Percentiles rank a stretch among this genome's conserved stretches.
phyloP scores from a whole-genome alignment of 1,139 yeast species.

The Meyerozyma carpophila region DNA sequence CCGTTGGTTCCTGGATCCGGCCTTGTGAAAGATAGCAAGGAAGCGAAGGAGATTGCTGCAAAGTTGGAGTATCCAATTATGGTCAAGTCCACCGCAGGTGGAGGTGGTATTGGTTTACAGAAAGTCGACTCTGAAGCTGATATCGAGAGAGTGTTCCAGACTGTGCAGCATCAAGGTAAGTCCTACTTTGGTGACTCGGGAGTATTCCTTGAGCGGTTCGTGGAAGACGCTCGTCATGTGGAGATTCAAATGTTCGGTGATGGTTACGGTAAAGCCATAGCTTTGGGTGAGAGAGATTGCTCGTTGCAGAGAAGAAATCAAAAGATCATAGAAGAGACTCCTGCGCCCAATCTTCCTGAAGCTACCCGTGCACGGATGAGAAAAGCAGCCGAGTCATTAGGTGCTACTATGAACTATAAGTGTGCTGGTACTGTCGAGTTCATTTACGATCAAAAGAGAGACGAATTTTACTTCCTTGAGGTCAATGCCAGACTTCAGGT shows the following conservation, averaged over 20 bases:
- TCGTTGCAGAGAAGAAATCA: constrained; percentile 96
- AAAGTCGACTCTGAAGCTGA: constrained; percentile 81
- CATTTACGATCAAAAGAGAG: constrained; percentile 79
- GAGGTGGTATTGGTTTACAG: constrained; percentile 97
- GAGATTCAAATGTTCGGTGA: constrained; percentile 97
- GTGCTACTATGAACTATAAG: constrained; percentile 75
- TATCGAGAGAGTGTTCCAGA: constrained; percentile 75
- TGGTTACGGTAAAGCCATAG: constrained; percentile 86
- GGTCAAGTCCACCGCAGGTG: constrained; percentile 98
- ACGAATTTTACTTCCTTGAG: constrained; percentile 89
- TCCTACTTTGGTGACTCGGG: constrained; percentile 94
- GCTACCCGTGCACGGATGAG: constrained; percentile 70
- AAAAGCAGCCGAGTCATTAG: constrained; percentile 79
- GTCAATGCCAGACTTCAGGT: constrained; percentile 96
- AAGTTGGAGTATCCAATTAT: constrained; percentile 82
- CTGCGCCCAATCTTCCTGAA: constrained; percentile 90
- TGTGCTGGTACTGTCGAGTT: constrained; percentile 98
- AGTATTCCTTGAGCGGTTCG: constrained; percentile 89
- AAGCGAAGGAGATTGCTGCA: constrained; percentile 74
- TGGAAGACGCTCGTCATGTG: constrained; percentile 91
- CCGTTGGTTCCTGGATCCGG: constrained; percentile 96
- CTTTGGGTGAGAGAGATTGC: constrained; percentile 96
- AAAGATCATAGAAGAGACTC: constrained; percentile 94
- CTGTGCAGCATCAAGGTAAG: constrained; percentile 90
- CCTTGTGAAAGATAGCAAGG: constrained; percentile 60